Base-by-base conservation (phyloP, 192 early-diverging fungal genomes). In the Kickxella alabastrina region DNA sequence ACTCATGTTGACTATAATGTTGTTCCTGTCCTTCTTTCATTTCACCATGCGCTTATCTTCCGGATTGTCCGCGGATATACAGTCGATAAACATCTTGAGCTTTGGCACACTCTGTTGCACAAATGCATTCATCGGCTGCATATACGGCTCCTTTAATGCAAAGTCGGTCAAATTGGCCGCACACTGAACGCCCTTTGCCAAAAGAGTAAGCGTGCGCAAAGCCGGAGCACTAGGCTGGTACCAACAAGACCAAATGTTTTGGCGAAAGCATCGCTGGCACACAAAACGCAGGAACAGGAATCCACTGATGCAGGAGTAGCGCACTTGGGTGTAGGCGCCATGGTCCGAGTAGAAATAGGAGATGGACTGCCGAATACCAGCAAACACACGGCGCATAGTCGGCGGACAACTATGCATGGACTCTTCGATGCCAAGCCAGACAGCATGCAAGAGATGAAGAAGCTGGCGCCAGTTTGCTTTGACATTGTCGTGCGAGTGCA, bases 131-230 rank as follows among this genome's bases (percentile, higher is more conserved):
- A 87, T 81, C 12, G 75, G 80, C 36, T 70, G 59, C 85, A 86
- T 86, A 62, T 86, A 83, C 9, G 79, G 75, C 53, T 88, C 86
- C 49, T 85, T 88, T 6, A 64, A 42, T 7, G 76, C 77, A 65
- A 83, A 82, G 18, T 79, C 75, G 4, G 82, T 82, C 26, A 87
- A 72, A 35, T 86, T 87, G 14, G 87, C 85, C 10, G 86, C 45
- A 12, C 79, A 81, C 65, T 86, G 84, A 6, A 89, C 58, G n/a
- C 80, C 80, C 57, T 89, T 89, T 18, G 87, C 87, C 21, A 89
- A 60, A 43, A 89, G 50, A 19, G 85, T 86, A 35, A 89, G 65
- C 8, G 86, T 84, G 10, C 86, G 77, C 15, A 79, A 69, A 1
- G 80, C 69, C 10, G 66, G 41, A 6, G 75, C 52, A 47, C 77